Evolutionary conservation across 1,139 yeast species (phyloP), one percentile per base, ranked within the genome.

Genomic region (Pichia sp.): DNA sequence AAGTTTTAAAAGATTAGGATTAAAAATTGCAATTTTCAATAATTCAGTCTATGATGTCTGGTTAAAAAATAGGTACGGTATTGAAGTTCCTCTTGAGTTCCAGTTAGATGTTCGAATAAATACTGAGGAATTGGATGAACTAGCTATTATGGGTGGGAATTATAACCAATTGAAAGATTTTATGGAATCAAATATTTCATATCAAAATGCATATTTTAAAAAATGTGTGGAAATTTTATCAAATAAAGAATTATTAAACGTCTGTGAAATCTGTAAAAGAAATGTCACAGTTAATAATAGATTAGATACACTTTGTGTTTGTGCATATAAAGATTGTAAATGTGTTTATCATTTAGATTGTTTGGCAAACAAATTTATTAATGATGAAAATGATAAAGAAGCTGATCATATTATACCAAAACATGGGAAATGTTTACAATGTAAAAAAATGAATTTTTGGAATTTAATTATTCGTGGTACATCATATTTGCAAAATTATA

Each of bases 331-430:
- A 1, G 54, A 55, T 9, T 76, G 82, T 56, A 53, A 57, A 4
- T 56, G 59, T 9, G 56, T 68, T 2, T 63, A 66, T 30, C 84
- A 80, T 61, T 57, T 79, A 36, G 39, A 60, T 0, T 80, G 86
- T 56, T 57, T 76, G 42, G 70, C 73, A 3, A 53, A 58, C 2
- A 46, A 58, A 41, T 40, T 45, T 11, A 8, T 58, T 18, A 57
- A 56, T 52, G 56, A 38, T 41, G 56, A 37, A 9, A 45, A 49
- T 48, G 28, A 46, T 44, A 39, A 46, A 11, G 11, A 43, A 3
- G 9, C 18, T 8, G 25, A 28, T 6, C 57, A 58, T 2, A 45
- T 76, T 7, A 62, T 75, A 10, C 83, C 83, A 0, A 53, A 55
- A 26, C 54, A 50, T 11, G 74, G 75, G 0, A 54, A 58, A 18